phyloP scores from a whole-genome alignment of 768 basidiomycete species.

The Boletus subcaerulescens region DNA sequence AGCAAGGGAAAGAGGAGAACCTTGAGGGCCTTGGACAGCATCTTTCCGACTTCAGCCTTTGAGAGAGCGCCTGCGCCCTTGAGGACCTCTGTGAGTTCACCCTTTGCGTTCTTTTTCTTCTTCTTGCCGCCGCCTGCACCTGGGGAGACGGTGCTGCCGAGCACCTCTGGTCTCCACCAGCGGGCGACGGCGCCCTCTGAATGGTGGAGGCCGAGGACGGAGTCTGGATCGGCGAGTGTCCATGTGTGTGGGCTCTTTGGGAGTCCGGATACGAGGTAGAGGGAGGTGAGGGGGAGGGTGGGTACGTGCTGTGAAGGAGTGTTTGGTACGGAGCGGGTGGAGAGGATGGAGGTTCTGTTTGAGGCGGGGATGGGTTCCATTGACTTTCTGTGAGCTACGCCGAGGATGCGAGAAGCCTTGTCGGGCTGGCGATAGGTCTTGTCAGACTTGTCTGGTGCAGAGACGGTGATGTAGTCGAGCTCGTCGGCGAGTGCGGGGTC shows the following conservation, averaged over 20 bases:
- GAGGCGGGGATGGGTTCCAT: conserved; percentile 87
- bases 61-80: conserved; percentile 79
- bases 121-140: conserved; percentile 80
- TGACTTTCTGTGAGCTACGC: conserved; percentile 67
- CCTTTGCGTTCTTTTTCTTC: conserved; percentile 60
- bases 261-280: conserved; percentile 85
- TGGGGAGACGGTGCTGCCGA: conserved; percentile 83
- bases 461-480: conserved; percentile 68
- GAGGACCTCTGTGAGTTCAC: conserved; percentile 50
- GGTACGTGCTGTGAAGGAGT: conserved; percentile 62
- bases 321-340: conserved; percentile 47
- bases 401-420: conserved; percentile 77
- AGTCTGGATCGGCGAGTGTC: conserved; percentile 84
- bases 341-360: conserved; percentile 72
- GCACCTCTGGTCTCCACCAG: conserved; percentile 90
- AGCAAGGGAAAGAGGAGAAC: conserved; percentile 35
- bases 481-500: conserved; percentile 55
- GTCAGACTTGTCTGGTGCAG: conserved; percentile 30
- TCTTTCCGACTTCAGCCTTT: conserved; percentile 86
- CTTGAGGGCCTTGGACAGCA: conserved; percentile 90
- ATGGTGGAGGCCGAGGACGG: conserved; percentile 78
- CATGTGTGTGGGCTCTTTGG: conserved; percentile 89
- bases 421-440: conserved; percentile 44
- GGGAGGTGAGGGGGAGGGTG: conserved; percentile 72
- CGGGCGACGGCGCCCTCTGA: conserved; percentile 80